Base-by-base conservation (phyloP, 306 rosid species). In the Ochetophila trinervis region DNA sequence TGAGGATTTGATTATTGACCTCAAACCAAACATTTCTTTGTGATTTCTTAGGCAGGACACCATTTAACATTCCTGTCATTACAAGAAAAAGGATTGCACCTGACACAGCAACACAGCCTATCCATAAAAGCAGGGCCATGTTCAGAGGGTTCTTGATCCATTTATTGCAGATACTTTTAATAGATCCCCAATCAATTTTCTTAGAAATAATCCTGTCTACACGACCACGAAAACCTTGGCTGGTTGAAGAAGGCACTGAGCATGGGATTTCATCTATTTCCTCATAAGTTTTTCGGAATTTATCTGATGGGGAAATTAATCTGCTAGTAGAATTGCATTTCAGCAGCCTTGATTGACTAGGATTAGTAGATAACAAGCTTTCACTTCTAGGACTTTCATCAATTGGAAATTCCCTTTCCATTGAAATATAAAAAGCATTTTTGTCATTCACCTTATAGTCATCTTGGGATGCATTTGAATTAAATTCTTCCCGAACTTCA, bases 41-140 rank as follows among this genome's bases (percentile, higher is more conserved):
- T 17, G 84, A 70, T 66, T 81, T 66, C 49, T 36, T 65, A 1
- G 77, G 68, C 35, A 86, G 80, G 69, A 73, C 27, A 57, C 53
- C 53, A 66, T 84, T 76, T 51, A 86, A 61, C 84, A 84, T 84
- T 64, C 89, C 82, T 58, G 87, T 81, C 82, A 83, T 81, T 23
- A 86, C 85, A 13, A 86, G 92, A 61, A 83, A 86, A 17, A 86
- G 82, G 54, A 83, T 76, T 20, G 79, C 87, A 49, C 87, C 87
- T 8, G 85, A 86, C 66, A 83, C 32, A 18, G 71, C 69, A 20
- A 83, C 82, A 60, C 82, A 79, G 21, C 6, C 57, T 51, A 81
- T 61, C 87, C 92, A 86, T 63, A 77, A 49, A 62, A 86, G 71
- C 67, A 86, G 23, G 49, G 73, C 85, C 77, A 86, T 74, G 75